phyloP scores from a whole-genome alignment of 2,329 filamentous ascomycete genomes.

The Diplocarpon mali region DNA sequence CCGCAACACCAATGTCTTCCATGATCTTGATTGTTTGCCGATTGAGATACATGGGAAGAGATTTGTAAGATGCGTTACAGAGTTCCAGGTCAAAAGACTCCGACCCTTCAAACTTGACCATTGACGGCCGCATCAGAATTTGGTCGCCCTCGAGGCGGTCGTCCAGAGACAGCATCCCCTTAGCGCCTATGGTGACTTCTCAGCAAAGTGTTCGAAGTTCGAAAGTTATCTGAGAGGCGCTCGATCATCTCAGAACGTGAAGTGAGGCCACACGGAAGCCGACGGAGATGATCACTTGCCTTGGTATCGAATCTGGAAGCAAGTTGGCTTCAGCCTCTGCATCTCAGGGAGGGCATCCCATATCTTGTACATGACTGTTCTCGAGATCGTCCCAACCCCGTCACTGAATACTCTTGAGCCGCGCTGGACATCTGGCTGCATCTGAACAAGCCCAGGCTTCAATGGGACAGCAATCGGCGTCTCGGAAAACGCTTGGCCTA shows the following conservation, averaged over 20 bases:
- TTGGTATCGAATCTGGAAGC: constrained; percentile 63
- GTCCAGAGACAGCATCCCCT: constrained; percentile 70
- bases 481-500: constrained; percentile 62
- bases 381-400: constrained; percentile 66
- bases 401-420: constrained; percentile 60
- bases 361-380: constrained; percentile 45
- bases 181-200: constrained; percentile 42
- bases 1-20: constrained; percentile 59
- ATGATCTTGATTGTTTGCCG: constrained; percentile 76
- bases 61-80: constrained; percentile 56
- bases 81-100: constrained; percentile 52
- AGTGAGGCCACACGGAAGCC: neutral
- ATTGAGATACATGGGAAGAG: constrained; percentile 64
- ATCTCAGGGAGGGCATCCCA: constrained; percentile 41
- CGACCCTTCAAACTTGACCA: constrained; percentile 63
- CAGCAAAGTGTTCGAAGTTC: neutral
- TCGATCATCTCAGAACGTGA: neutral
- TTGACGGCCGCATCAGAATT: constrained; percentile 58
- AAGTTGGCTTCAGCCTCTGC: constrained; percentile 42
- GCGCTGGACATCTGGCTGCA: constrained; percentile 41
- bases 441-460: constrained; percentile 21
- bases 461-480: constrained; percentile 53
- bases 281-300: constrained; percentile 30
- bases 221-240: neutral
- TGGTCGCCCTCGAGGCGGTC: constrained; percentile 42